These are phyloP conservation scores for Tulasnella sp. DNA, from an alignment of 768 basidiomycete genomes.

Conservation along the genomic window DNA sequence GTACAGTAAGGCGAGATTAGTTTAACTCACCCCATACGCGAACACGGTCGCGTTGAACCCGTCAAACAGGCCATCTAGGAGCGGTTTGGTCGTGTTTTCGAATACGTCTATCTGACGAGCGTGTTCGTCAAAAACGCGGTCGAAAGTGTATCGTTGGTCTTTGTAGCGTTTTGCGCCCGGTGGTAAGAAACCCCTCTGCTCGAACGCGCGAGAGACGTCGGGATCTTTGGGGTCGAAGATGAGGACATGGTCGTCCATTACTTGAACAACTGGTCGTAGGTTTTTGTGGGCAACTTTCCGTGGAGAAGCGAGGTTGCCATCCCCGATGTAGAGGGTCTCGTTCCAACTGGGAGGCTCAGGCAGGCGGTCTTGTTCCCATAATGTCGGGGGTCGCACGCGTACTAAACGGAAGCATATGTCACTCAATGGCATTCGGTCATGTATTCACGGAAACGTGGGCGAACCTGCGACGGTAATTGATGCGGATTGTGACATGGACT, in stretches of 20 bases:
- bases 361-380: conserved; percentile 75
- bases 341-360: conserved; percentile 49
- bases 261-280: conserved; percentile 67
- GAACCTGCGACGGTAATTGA: conserved; percentile 79
- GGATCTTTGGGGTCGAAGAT: conserved; percentile 94
- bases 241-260: conserved; percentile 88
- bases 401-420: conserved; percentile 47
- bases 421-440: conserved; percentile 13
- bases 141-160: conserved; percentile 95
- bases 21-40: conserved; percentile 80
- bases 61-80: conserved; percentile 75
- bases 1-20: neutral
- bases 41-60: conserved; percentile 97
- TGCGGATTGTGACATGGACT: conserved; percentile 41
- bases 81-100: conserved; percentile 69
- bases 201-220: conserved; percentile 65
- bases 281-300: conserved; percentile 29
- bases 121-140: conserved; percentile 76
- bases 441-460: conserved; percentile 16
- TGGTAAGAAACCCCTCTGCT: conserved; percentile 74
- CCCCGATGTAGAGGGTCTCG: conserved; percentile 58
- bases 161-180: conserved; percentile 90
- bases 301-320: conserved; percentile 66
- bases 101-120: conserved; percentile 81
- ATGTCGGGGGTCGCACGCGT: conserved; percentile 78